phyloP scores from a whole-genome alignment of 2,329 filamentous ascomycete genomes.

The Neoascochyta sp. region DNA sequence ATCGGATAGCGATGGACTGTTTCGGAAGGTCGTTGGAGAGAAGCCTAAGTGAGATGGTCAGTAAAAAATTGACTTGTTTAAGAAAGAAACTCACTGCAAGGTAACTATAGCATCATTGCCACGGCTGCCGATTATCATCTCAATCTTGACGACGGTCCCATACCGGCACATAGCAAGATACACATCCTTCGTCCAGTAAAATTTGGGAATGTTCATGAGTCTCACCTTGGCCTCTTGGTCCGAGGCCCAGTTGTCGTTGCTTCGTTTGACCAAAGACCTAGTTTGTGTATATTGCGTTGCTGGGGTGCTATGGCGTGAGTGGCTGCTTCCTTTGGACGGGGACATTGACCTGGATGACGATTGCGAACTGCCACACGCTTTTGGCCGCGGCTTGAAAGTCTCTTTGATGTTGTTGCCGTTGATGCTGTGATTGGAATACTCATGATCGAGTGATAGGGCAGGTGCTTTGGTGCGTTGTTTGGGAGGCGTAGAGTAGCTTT shows the following conservation, averaged over 20 bases:
- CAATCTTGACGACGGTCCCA: conserved; percentile 30
- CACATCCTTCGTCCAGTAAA: conserved; percentile 17
- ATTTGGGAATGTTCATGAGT: conserved; percentile 13
- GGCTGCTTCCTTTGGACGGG: background rate
- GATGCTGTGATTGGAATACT: too few relatives aligned
- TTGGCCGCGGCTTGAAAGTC: conserved; percentile 9
- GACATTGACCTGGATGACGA: too few relatives aligned
- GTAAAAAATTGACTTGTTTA: background rate
- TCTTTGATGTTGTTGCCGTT: conserved; percentile 15
- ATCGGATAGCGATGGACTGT: too few relatives aligned
- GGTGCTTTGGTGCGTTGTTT: too few relatives aligned
- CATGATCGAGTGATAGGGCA: too few relatives aligned
- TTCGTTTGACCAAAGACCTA: conserved; percentile 3
- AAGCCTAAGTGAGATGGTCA: conserved; percentile 11
- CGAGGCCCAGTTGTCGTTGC: conserved; percentile 13
- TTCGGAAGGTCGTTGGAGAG: conserved; percentile 11
- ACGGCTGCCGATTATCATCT: conserved; percentile 13
- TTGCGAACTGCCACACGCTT: background rate
- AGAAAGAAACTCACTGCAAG: conserved; percentile 17
- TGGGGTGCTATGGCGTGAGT: conserved; percentile 1
- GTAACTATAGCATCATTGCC: conserved; percentile 18
- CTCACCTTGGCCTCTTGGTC: conserved; percentile 23
- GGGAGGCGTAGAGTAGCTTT: too few relatives aligned
- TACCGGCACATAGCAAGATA: conserved; percentile 20
- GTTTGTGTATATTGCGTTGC: conserved; percentile 1